A percentile compares a stretch with the other conserved stretches of the same genome.
Conservation (phyloP, 257 asterid species). For the Gentiana straminea region DNA sequence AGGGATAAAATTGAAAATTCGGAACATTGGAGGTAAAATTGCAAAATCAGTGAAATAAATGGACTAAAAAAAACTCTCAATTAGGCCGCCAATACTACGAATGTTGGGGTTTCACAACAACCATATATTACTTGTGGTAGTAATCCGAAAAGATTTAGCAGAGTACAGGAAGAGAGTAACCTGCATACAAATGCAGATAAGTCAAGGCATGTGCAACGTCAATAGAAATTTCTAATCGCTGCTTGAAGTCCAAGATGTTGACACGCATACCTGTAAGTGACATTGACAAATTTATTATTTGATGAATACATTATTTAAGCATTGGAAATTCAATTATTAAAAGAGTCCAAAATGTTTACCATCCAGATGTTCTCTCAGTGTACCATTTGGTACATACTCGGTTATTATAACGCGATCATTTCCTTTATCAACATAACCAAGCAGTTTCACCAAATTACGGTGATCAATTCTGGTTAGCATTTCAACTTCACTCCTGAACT, state of each 20-base stretch:
- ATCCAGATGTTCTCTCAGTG: constrained; percentile 92
- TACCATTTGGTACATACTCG: constrained; percentile 82
- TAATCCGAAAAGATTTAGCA: constrained; percentile 10
- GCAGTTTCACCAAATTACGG: constrained; percentile 88
- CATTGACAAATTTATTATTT: constrained; percentile 13
- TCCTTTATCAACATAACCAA: constrained; percentile 84
- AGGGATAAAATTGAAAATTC: too few relatives aligned
- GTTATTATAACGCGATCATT: constrained; percentile 79
- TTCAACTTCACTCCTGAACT: constrained; percentile 88
- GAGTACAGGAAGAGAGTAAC: constrained; percentile 27
- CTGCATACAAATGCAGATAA: constrained; percentile 88
- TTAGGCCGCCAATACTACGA: too few relatives aligned
- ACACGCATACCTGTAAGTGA: constrained; percentile 55
- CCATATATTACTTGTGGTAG: too few relatives aligned
- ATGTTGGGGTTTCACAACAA: too few relatives aligned
- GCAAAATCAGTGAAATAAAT: too few relatives aligned
- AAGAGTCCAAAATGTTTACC: constrained; percentile 42
- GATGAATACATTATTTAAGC: background rate
- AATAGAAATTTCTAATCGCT: constrained; percentile 86
- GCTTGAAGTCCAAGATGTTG: constrained; percentile 75
- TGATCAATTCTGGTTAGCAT: constrained; percentile 94
- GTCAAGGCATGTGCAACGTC: constrained; percentile 93
- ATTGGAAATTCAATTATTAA: constrained; percentile 1
- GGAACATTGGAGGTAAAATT: too few relatives aligned
- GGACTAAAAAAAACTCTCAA: background rate